Evolutionary conservation across 495 filamentous ascomycete genomes (phyloP), one percentile per base, ranked within the genome.

Genomic region (Articulospora tetracladia): DNA sequence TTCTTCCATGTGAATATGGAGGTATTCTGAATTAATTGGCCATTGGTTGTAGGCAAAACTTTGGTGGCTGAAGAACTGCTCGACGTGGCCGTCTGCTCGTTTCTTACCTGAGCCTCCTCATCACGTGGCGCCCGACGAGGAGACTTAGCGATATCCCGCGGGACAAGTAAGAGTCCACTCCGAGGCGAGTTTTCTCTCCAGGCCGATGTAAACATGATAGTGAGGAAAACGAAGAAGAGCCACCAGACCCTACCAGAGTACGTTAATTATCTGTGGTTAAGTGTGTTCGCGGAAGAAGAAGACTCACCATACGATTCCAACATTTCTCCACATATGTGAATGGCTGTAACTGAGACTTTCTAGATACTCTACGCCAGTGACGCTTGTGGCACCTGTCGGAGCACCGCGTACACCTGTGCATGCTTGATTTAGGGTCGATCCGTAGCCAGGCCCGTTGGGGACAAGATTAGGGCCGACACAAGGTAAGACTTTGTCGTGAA

Each of bases 261-360:
- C 6, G 4, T 47, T 23, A 47, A n/a, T 17, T 47, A 47, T 19
- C 6, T 47, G 19, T 47, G 4, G 6, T 17, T 23, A n/a, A 25
- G 23, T 24, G 3, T 44, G 3, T 25, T 50, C 8, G 6, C 4
- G 25, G 6, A 17, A 17, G 11, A 24, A n/a, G n/a, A 25, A 25
- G 10, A 13, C 47, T 3, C 17, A 50, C 47, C 79, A 56, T 57
- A 89, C 79, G 65, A 90, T 81, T 26, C 85, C 86, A 61, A 87
- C 62, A 60, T 88, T 88, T 19, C 86, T 72, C 86, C 86, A 89
- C 28, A 86, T 76, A 64, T 89, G 83, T 24, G 68, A 71, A 50
- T 76, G 66, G 24, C 73, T 75, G 61, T 88, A 88, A 12, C 72
- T 69, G 68, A 78, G 87, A 49, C 77, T 19, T 7, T 19, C 26